Conservation (phyloP, 495 filamentous ascomycete genomes). For the Aspergillus sclerotioniger region DNA sequence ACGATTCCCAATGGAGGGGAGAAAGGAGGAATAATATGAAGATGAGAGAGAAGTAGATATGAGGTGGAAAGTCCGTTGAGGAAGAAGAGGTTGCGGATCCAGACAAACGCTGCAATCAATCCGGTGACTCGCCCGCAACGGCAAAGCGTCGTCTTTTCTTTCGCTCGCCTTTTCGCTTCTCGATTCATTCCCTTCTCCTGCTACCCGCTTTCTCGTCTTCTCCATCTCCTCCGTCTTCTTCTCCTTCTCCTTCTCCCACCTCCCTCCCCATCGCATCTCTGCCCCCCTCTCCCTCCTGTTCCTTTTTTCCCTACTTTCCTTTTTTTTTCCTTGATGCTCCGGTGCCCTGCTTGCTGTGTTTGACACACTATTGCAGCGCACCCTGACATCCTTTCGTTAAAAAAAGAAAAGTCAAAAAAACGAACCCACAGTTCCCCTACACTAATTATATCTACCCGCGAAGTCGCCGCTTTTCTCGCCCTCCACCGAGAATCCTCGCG, state of each 20-base stretch:
- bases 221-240: conserved; percentile 20
- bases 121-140: conserved; percentile 9
- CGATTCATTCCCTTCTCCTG: conserved; percentile 16
- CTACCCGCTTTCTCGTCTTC: conserved; percentile 24
- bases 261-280: background rate
- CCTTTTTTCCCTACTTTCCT: conserved; percentile 11
- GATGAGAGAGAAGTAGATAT: too few relatives aligned
- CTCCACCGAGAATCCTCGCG: conserved; percentile 11
- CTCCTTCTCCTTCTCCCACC: conserved; percentile 8
- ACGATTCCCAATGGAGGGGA: too few relatives aligned
- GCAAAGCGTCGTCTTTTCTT: background rate
- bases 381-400: conserved; percentile 44
- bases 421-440: conserved; percentile 16
- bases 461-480: conserved; percentile 12
- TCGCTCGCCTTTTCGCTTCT: background rate
- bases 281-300: conserved; percentile 15
- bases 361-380: conserved; percentile 48
- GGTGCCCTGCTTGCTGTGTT: conserved; percentile 43
- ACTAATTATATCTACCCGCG: conserved; percentile 13
- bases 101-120: background rate
- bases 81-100: background rate
- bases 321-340: conserved; percentile 28
- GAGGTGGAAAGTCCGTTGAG: conserved; percentile 1
- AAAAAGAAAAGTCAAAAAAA: conserved; percentile 17
- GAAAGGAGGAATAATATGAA: too few relatives aligned